Percentiles rank a stretch among this genome's conserved stretches.
Conservation (phyloP, 140 eudicot species). For the Flaveria floridana region DNA sequence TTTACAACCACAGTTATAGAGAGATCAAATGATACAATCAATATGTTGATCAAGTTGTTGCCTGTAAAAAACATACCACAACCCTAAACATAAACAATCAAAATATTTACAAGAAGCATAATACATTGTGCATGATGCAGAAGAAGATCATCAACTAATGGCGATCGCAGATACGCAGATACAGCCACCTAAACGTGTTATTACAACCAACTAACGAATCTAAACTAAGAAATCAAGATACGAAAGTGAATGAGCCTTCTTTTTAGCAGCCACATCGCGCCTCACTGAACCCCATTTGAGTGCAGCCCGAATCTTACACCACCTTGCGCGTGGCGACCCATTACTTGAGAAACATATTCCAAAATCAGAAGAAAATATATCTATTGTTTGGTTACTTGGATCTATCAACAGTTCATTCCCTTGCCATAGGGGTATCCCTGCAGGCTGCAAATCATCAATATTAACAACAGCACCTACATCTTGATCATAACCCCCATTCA, state of each 20-base stretch:
- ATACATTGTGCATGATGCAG: slow-evolving; percentile 13
- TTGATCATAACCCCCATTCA: slow-evolving; percentile 24
- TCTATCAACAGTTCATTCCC: slow-evolving; percentile 38
- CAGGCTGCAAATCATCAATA: slow-evolving; percentile 29
- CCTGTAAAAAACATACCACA: too few relatives aligned
- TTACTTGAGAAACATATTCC: slow-evolving; percentile 41
- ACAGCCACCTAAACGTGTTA: slow-evolving; percentile 24
- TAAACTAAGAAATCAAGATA: slow-evolving; percentile 26
- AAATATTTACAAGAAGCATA: slow-evolving; percentile 18
- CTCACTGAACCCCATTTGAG: slow-evolving; percentile 63
- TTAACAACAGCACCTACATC: slow-evolving; percentile 10
- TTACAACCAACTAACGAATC: background rate
- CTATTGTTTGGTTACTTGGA: slow-evolving; percentile 36
- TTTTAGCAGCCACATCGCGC: slow-evolving; percentile 47
- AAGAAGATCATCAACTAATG: slow-evolving; percentile 11
- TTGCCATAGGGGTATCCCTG: slow-evolving; percentile 42
- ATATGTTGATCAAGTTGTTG: too few relatives aligned
- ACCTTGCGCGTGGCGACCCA: slow-evolving; percentile 54
- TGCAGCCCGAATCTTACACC: slow-evolving; percentile 82
- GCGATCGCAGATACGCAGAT: slow-evolving; percentile 34
- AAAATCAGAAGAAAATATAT: slow-evolving; percentile 36
- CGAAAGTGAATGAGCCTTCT: slow-evolving; percentile 25
- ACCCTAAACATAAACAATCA: too few relatives aligned
- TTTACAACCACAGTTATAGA: too few relatives aligned
- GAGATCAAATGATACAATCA: too few relatives aligned